Evolutionary conservation across 331 rosid genomes (phyloP).

Genomic region (Rhamnella rubrinervis): DNA sequence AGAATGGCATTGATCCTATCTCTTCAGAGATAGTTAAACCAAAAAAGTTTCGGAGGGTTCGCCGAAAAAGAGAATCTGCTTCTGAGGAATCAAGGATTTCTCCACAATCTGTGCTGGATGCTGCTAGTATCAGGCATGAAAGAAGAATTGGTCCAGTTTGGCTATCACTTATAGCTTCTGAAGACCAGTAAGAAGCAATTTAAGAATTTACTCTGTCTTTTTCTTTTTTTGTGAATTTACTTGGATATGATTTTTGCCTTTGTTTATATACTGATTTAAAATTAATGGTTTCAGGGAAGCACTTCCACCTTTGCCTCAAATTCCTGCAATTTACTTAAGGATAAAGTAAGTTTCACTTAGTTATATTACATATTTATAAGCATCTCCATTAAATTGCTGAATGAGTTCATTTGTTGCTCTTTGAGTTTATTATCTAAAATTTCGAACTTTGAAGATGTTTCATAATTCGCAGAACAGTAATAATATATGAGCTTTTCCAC

Average conservation of each 20-base stretch:
- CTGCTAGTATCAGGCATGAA: slow-evolving; percentile 34
- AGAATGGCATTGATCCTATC: slow-evolving; percentile 38
- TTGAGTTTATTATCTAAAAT: not conserved
- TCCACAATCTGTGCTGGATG: slow-evolving; percentile 58
- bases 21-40: slow-evolving; percentile 51
- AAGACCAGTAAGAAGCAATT: slow-evolving; percentile 62
- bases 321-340: slow-evolving; percentile 53
- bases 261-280: slow-evolving; percentile 17
- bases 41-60: slow-evolving; percentile 59
- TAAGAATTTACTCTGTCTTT: slow-evolving; percentile 16
- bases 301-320: slow-evolving; percentile 54
- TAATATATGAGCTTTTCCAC: not conserved
- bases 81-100: slow-evolving; percentile 47
- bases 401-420: not conserved
- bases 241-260: slow-evolving; percentile 13
- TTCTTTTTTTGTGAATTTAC: not conserved
- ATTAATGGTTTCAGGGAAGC: slow-evolving; percentile 63
- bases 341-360: slow-evolving; percentile 57
- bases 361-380: not conserved
- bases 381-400: too few species aligned
- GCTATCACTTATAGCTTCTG: slow-evolving; percentile 77
- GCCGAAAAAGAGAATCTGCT: slow-evolving; percentile 53
- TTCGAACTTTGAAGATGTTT: not conserved
- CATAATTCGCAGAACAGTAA: too few species aligned
- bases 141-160: slow-evolving; percentile 58